phyloP scores from a whole-genome alignment of 495 filamentous ascomycete species.

The Talaromyces thailandensis region DNA sequence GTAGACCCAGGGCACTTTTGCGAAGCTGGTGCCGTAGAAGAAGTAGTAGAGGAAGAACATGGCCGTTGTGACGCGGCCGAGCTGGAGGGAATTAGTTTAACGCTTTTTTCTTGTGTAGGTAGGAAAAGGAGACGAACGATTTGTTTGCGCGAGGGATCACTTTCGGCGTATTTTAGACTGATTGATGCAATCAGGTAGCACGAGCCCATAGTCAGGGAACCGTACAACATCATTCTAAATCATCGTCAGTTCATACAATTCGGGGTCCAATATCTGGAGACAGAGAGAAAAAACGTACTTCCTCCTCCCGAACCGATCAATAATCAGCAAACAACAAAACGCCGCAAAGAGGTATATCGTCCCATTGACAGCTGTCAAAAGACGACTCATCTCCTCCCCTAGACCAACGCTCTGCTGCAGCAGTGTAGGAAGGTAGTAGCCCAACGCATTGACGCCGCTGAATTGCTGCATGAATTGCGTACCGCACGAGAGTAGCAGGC shows the following conservation, averaged over 20 bases:
- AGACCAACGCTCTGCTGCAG: slow-evolving; percentile 19
- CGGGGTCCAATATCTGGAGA: neutral
- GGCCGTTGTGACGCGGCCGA: slow-evolving; percentile 16
- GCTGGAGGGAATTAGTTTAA: slow-evolving; percentile 6
- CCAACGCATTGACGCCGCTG: slow-evolving; percentile 17
- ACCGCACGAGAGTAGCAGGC: slow-evolving; percentile 17
- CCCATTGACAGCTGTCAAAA: slow-evolving; percentile 21
- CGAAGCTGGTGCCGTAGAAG: slow-evolving; percentile 23
- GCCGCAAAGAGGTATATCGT: slow-evolving; percentile 19
- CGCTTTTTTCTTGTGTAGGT: neutral
- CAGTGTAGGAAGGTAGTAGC: slow-evolving; percentile 12
- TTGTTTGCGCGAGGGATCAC: slow-evolving; percentile 13
- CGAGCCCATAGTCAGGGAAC: slow-evolving; percentile 16
- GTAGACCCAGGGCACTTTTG: slow-evolving; percentile 33
- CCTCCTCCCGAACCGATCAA: slow-evolving; percentile 18
- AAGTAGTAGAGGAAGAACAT: slow-evolving; percentile 29
- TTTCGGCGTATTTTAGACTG: slow-evolving; percentile 13
- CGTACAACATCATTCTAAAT: slow-evolving; percentile 20
- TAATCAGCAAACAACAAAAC: slow-evolving; percentile 16
- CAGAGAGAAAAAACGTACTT: slow-evolving; percentile 12
- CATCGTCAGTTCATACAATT: neutral
- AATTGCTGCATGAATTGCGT: slow-evolving; percentile 22
- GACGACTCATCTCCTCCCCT: slow-evolving; percentile 13
- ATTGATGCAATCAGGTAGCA: slow-evolving; percentile 20
- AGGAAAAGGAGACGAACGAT: slow-evolving; percentile 8